Base-by-base conservation (phyloP, 2,329 filamentous ascomycete species). In the Endothia cerciana region DNA sequence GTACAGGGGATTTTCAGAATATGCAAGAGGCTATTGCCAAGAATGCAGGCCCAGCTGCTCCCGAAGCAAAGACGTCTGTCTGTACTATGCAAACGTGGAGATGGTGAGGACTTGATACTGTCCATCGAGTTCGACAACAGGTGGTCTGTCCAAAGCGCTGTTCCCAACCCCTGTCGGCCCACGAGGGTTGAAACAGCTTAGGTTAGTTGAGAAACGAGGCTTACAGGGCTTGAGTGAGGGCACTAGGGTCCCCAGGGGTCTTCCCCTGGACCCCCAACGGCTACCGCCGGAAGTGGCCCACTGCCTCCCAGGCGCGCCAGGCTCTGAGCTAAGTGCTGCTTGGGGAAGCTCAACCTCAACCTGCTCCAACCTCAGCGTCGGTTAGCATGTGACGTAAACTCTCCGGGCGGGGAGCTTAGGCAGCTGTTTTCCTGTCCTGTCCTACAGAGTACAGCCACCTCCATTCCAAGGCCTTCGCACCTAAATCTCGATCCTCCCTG, bases 61-160 rank as follows among this genome's bases (percentile, higher is more conserved):
- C 28, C n/a, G 41, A 36, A 28, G 36, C 0, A 28, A n/a, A 33
- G 10, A 33, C 19, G 19, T 41, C 56, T 25, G 53, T 36, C 8
- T 38, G 36, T n/a, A 28, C 1, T 28, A 43, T 15, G 19, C 13
- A 49, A 10, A 40, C 15, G 60, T 43, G 45, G 30, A 58, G 10
- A 22, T 40, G 47, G 13, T 33, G 60, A 53, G 60, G 38, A 17
- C 8, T 13, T 59, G 38, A 41, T 38, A 22, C 11, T 19, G 10
- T n/a, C 13, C 22, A 25, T 4, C 33, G 15, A 13, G 19, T 19
- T 66, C 41, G n/a, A 33, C 19, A 3, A n/a, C 3, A 51, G 74
- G 69, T 89, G 53, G 55, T 66, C 49, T 28, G 40, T 53, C 45
- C 68, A 69, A 63, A n/a, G n/a, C n/a, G 40, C 40, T 63, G 49